A percentile compares a stretch with the other conserved stretches of the same genome.
Conservation (phyloP, 139 green algal species). For the Limnomonas spitsbergensis region DNA sequence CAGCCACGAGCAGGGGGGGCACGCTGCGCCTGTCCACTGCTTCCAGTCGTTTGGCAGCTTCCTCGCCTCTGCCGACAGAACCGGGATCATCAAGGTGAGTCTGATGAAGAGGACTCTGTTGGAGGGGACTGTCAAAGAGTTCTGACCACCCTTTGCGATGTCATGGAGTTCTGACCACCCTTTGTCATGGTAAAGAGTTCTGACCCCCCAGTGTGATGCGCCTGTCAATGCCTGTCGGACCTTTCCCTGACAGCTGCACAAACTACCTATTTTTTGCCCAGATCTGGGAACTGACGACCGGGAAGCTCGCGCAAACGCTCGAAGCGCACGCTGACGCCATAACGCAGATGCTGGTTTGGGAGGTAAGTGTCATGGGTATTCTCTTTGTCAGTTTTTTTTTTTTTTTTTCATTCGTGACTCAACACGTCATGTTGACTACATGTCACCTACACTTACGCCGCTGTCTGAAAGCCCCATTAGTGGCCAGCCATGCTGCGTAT, state of each 20-base stretch:
- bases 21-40: slow-evolving; percentile 47
- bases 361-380: slow-evolving; percentile 31
- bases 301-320: slow-evolving; percentile 12
- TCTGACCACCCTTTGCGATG: neutral
- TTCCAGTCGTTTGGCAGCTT: slow-evolving; percentile 42
- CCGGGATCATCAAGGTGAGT: slow-evolving; percentile 64
- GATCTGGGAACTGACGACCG: slow-evolving; percentile 68
- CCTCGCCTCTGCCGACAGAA: slow-evolving; percentile 69
- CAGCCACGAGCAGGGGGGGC: slow-evolving; percentile 51
- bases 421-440: too few relatives aligned
- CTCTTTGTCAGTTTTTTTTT: neutral
- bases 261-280: slow-evolving; percentile 31
- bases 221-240: too few relatives aligned
- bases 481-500: too few relatives aligned
- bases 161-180: neutral
- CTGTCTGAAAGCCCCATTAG: too few relatives aligned
- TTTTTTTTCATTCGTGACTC: neutral
- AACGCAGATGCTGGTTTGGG: slow-evolving; percentile 62
- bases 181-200: neutral
- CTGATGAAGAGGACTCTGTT: neutral
- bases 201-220: neutral
- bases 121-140: neutral
- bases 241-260: too few relatives aligned
- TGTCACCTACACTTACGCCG: too few relatives aligned
- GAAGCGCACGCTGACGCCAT: slow-evolving; percentile 38